Conservation (phyloP, 768 basidiomycete genomes). For the Neoboletus subvelutipes region DNA sequence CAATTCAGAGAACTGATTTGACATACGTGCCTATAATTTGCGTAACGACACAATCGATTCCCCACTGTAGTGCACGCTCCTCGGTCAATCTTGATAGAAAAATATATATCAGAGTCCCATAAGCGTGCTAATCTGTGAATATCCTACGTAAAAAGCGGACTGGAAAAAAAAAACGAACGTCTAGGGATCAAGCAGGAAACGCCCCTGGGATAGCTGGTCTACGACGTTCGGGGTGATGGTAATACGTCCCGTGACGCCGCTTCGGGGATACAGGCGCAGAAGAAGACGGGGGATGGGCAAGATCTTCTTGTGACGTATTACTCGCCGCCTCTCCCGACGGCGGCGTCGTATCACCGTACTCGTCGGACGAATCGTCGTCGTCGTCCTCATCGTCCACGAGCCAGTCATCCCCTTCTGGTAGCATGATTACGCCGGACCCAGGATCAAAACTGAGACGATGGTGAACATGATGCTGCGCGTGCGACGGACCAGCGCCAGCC, state of each 20-base stretch:
- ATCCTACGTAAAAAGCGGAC: neutral
- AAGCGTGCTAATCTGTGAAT: neutral
- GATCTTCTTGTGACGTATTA: slow-evolving; percentile 26
- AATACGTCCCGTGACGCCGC: slow-evolving; percentile 75
- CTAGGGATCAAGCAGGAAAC: slow-evolving; percentile 35
- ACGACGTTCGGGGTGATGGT: slow-evolving; percentile 77
- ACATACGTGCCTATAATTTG: neutral
- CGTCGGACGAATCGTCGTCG: slow-evolving; percentile 45
- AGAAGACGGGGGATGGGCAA: slow-evolving; percentile 16
- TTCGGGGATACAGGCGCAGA: slow-evolving; percentile 37
- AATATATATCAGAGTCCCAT: neutral
- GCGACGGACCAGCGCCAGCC: slow-evolving; percentile 18
- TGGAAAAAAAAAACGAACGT: neutral
- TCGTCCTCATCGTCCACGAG: slow-evolving; percentile 52
- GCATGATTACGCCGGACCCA: slow-evolving; percentile 83
- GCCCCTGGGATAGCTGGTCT: slow-evolving; percentile 58
- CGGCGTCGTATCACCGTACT: slow-evolving; percentile 38
- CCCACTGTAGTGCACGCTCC: neutral
- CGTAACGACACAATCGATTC: neutral
- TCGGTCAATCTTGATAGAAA: neutral
- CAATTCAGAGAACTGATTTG: neutral
- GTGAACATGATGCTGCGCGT: slow-evolving; percentile 38
- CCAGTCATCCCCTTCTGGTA: slow-evolving; percentile 76
- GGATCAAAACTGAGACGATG: slow-evolving; percentile 77
- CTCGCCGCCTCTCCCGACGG: slow-evolving; percentile 20